Base-by-base conservation (phyloP, 2,329 filamentous ascomycete genomes). In the Stemphylium lycopersici region DNA sequence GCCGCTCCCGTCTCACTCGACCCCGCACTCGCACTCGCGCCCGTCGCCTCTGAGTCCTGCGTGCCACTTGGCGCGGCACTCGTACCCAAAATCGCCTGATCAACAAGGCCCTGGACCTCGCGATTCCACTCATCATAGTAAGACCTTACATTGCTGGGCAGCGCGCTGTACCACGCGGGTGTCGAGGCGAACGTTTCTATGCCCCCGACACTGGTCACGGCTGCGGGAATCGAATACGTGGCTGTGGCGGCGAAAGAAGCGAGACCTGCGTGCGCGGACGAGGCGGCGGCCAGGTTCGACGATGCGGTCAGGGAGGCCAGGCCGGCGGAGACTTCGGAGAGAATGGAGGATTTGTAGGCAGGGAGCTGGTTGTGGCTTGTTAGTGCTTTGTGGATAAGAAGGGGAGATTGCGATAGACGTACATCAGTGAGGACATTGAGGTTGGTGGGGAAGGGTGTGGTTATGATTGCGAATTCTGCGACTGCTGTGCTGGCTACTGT, bases 391-490 rank as follows among this genome's bases (percentile, higher is more conserved):
- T 4, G 12, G 3, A 4, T 10, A 6, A 31, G 20, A 32, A 26
- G n/a, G 18, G 13, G 43, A 33, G n/a, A 18, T 12, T 18, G 48
- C 3, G 12, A 32, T 13, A 39, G 18, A 50, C 58, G 13, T 59
- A 66, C 63, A 43, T 65, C 56, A 46, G 56, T 56, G 20, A 67
- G 48, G 22, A 60, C 47, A 20, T 48, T 39, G 38, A 65, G 55
- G 16, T 60, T 52, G 31, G 56, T 63, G n/a, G 56, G 61, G 4
- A 64, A 50, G 13, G 55, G 29, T 3, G 50, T 47, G 6, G 61
- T 66, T 26, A 67, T 52, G 46, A 67, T 54, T 34, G 63, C 62
- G 51, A 67, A 67, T 16, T 67, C 61, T 10, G 65, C 60, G 11
- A 62, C 58, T 31, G 47, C 48, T 16, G 61, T 59, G 50, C 57